Conservation (phyloP, 371 early-diverging fungal genomes). For the Saksenaea oblongispora region DNA sequence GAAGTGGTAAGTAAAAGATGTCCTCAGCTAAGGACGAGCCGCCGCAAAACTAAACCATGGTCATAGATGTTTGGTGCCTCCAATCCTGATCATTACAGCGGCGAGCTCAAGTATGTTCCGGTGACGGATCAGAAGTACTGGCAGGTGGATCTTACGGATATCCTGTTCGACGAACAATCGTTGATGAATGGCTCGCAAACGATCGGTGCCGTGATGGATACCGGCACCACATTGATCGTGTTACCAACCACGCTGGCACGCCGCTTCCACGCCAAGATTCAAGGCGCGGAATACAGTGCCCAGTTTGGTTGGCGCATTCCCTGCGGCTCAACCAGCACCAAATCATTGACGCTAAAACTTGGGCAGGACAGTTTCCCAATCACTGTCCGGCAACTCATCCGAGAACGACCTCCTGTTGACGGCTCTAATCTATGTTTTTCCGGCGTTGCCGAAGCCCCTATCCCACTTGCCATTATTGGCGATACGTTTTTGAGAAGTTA, state of each 20-base stretch:
- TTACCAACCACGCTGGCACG: slow-evolving; percentile 32
- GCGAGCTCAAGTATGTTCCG: slow-evolving; percentile 45
- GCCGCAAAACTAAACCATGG: too few species aligned
- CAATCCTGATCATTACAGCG: slow-evolving; percentile 39
- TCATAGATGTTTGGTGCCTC: slow-evolving; percentile 43
- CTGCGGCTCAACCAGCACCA: slow-evolving; percentile 17
- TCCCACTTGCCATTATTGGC: slow-evolving; percentile 30
- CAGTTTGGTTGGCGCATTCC: slow-evolving; percentile 46
- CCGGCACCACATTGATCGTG: slow-evolving; percentile 35
- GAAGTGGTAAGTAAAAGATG: slow-evolving; percentile 33
- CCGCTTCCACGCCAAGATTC: slow-evolving; percentile 42
- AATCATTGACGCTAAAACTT: slow-evolving; percentile 15
- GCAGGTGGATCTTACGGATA: slow-evolving; percentile 47
- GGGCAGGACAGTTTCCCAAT: slow-evolving; percentile 20
- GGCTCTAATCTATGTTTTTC: slow-evolving; percentile 31
- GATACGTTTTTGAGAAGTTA: slow-evolving; percentile 37
- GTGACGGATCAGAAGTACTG: slow-evolving; percentile 46
- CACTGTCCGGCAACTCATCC: slow-evolving; percentile 15
- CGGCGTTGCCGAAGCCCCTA: slow-evolving; percentile 34
- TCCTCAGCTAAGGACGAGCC: too few species aligned
- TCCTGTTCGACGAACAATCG: slow-evolving; percentile 27
- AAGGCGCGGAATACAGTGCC: slow-evolving; percentile 33
- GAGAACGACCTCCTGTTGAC: slow-evolving; percentile 19
- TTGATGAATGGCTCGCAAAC: neutral
- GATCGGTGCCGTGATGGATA: slow-evolving; percentile 36